phyloP scores from a whole-genome alignment of 2,329 filamentous ascomycete species.

The Tolypocladium ophioglossoides region DNA sequence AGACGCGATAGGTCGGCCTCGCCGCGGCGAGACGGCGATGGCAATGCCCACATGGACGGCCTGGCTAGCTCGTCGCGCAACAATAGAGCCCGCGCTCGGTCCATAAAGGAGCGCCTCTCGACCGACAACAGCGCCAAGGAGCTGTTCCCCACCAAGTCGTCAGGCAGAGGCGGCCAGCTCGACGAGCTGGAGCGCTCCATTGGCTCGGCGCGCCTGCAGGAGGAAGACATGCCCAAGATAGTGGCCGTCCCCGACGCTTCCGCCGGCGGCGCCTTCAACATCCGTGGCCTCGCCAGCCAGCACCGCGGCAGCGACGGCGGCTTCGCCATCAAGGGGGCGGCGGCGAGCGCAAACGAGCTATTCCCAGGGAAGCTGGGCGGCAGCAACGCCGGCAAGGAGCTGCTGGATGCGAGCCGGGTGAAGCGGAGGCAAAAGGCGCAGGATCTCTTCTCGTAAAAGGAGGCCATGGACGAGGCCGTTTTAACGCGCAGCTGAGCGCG shows the following conservation, averaged over 20 bases:
- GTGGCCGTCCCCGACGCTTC: constrained; percentile 40
- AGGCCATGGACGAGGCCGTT: neutral
- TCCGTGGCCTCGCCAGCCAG: constrained; percentile 46
- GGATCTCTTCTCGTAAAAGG: constrained; percentile 54
- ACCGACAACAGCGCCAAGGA: constrained; percentile 22
- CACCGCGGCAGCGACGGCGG: constrained; percentile 33
- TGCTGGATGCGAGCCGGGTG: constrained; percentile 42
- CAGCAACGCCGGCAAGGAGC: constrained; percentile 56
- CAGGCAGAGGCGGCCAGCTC: constrained; percentile 19
- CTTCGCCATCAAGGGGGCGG: constrained; percentile 58
- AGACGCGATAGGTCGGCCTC: constrained; percentile 41
- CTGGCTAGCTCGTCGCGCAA: constrained; percentile 21
- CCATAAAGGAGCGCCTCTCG: constrained; percentile 22
- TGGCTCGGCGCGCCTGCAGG: constrained; percentile 24
- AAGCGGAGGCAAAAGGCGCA: constrained; percentile 59
- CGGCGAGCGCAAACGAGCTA: constrained; percentile 46
- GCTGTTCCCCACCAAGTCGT: constrained; percentile 25
- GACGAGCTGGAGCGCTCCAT: constrained; percentile 28
- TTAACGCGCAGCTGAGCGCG: neutral
- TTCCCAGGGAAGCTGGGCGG: constrained; percentile 53
- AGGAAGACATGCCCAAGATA: constrained; percentile 41
- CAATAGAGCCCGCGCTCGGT: constrained; percentile 21
- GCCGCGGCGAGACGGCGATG: constrained; percentile 32
- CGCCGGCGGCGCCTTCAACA: constrained; percentile 39
- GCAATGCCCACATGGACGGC: constrained; percentile 27